Base-by-base conservation (phyloP, 2,329 filamentous ascomycete genomes). In the Sodiomyces alkalinus region DNA sequence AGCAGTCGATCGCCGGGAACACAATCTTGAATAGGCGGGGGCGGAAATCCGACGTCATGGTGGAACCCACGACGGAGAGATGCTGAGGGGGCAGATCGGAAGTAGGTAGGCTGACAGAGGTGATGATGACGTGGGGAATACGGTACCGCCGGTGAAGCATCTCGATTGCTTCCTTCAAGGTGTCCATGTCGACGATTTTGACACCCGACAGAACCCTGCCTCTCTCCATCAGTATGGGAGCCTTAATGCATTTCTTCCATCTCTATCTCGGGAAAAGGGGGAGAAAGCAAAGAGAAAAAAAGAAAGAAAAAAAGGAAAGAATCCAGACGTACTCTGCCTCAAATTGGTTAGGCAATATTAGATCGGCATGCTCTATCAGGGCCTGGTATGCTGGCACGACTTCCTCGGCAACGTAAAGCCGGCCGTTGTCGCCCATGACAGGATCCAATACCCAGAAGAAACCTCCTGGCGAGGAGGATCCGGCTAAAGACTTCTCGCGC, bases 381-480 rank as follows among this genome's bases (percentile, higher is more conserved):
- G 62, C 62, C 54, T 83, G 87, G 53, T 96, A 98, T 10, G 80
- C 85, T 0, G 86, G 86, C 11, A 96, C 80, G 4, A 92, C 83
- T 38, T 92, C 83, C 42, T 87, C 76, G 5, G 78, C 80, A 6
- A 98, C 87, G 47, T 98, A 98, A 9, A 98, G 63, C 40, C 69
- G 73, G 27, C 85, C 90, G 44, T 94, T 85, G 49, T 98, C 90
- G 17, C 90, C 90, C 90, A 98, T 98, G 26, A 98, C 90, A 0
- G 92, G 90, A 50, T 98, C 90, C 16, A 98, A 66, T 3, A 93
- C 82, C 87, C 87, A 96, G 56, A 96, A 96, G 58, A 96, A 93
- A 25, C 67, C 73, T 1, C 83, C 80, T 0, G 80, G 75, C 13
- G 23, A 16, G 18, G 39, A 38, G 5, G 26, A 23, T 18, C 62